Evolutionary conservation across 2,329 filamentous ascomycete species (phyloP).

Genomic region (Fusarium sp.): DNA sequence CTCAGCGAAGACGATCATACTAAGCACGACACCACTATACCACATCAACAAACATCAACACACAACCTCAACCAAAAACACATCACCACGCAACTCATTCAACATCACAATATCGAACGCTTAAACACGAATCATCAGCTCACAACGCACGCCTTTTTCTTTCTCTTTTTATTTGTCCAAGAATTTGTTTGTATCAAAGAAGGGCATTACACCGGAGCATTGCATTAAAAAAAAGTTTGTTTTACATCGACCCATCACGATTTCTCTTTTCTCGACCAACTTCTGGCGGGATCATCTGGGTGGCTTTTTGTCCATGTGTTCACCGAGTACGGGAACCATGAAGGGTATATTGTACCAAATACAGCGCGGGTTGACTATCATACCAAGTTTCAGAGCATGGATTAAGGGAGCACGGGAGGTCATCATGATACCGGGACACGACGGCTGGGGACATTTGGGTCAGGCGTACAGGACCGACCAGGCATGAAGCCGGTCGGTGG

Average conservation of each 20-base stretch:
- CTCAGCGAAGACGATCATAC: conserved; percentile 69
- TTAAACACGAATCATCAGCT: conserved; percentile 36
- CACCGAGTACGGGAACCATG: conserved; percentile 45
- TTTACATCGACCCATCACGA: conserved; percentile 45
- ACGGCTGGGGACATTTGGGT: conserved; percentile 44
- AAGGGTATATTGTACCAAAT: conserved; percentile 52
- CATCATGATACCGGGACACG: conserved; percentile 53
- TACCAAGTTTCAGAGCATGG: conserved; percentile 54
- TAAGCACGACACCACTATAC: conserved; percentile 52
- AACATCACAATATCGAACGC: conserved; percentile 44
- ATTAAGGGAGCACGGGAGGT: conserved; percentile 52
- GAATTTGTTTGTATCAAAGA: conserved; percentile 59
- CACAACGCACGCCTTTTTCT: conserved; percentile 42
- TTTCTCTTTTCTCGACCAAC: conserved; percentile 39
- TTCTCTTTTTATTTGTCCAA: conserved; percentile 42
- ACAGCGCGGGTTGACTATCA: conserved; percentile 50
- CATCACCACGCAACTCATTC: conserved; percentile 52
- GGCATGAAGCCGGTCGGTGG: conserved; percentile 46
- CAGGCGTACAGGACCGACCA: conserved; percentile 47
- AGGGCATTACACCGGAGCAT: conserved; percentile 64
- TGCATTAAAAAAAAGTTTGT: conserved; percentile 62
- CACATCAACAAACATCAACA: conserved; percentile 21
- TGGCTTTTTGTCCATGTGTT: conserved; percentile 45
- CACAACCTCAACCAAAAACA: conserved; percentile 25
- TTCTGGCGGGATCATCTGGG: conserved; percentile 41